Evolutionary conservation across 2,329 filamentous ascomycete genomes (phyloP), one percentile per base, ranked within the genome.

Genomic region (Sporothrix brunneoviolacea): DNA sequence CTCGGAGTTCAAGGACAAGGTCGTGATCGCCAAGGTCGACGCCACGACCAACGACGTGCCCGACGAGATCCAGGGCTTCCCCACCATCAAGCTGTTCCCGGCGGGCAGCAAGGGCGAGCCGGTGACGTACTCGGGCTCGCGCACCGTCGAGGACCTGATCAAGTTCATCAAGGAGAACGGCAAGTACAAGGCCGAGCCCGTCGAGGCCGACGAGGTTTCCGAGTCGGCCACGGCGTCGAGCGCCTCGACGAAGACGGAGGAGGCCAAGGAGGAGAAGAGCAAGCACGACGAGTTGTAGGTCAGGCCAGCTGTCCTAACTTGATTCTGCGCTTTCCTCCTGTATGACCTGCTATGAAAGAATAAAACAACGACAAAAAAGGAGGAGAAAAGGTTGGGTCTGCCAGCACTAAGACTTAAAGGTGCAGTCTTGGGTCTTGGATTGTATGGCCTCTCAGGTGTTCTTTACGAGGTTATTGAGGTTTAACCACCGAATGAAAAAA

Each of bases 61-160:
- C 52, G 91, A 97, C 70, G 88, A 95, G 75, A 89, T 98, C 65
- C 82, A 88, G 70, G 93, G 93, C 58, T 98, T 98, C 86, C 93
- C 93, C 52, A 98, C 93, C 69, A 96, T 98, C 81, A 97, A 97
- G 82, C 82, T 98, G 60, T 98, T 83, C 86, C 82, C 88, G 58
- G 93, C 93, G 62, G 91, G 90, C 64, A 78, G 79, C 71, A 98
- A 98, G 83, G 77, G 79, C 64, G 75, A 82, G 60, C 88, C 93
- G 53, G 70, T 96, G 57, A 88, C 89, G 61, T 98, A 96, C 81
- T 79, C 77, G 58, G 93, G 93, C 62, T 80, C 84, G 58, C 89
- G 93, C 64, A 93, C 89, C 50, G 74, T 96, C 51, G 88, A 95
- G 75, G 93, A 97, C 68, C 81, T 98, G 54, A 84, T 88, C 64